Conservation (phyloP, 1,284 basidiomycete species). For the Apiotrichum sp. region DNA sequence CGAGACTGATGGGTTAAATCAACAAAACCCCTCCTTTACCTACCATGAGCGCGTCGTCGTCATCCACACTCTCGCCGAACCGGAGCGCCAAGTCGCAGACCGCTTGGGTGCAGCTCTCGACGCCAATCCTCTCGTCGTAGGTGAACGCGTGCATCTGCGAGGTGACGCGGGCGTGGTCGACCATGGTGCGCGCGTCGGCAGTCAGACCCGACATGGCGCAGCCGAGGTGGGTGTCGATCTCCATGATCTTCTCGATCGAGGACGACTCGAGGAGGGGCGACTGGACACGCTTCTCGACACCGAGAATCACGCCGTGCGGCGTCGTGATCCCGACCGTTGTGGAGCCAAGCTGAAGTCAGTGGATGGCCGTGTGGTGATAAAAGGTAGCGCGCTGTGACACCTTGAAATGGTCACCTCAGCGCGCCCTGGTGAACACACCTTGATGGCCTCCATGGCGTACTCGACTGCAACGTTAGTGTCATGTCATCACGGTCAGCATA, state of each 20-base stretch:
- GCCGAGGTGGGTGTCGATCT: constrained; percentile 92
- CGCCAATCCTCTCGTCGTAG: constrained; percentile 94
- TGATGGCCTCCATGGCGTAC: constrained; percentile 98
- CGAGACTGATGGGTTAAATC: constrained; percentile 57
- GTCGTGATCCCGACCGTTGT: constrained; percentile 93
- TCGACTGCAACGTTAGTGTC: constrained; percentile 60
- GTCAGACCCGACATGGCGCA: constrained; percentile 98
- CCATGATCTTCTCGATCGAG: constrained; percentile 99
- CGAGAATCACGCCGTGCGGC: constrained; percentile 82
- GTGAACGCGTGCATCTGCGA: constrained; percentile 93
- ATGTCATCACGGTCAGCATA: constrained; percentile 18
- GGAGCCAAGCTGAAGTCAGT: constrained; percentile 70
- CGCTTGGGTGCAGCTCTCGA: constrained; percentile 94
- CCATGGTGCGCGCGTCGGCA: constrained; percentile 98
- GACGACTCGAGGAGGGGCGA: constrained; percentile 90
- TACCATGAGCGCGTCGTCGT: constrained; percentile 95
- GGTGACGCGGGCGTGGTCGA: constrained; percentile 98
- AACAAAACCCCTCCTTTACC: background rate
- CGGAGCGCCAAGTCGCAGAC: constrained; percentile 95
- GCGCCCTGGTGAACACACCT: constrained; percentile 53
- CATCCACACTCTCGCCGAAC: constrained; percentile 98
- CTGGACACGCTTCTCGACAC: constrained; percentile 97
- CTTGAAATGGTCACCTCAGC: no score
- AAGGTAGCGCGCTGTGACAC: no score
- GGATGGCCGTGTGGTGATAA: no score